Percentiles rank a stretch among this genome's conserved stretches.
These are phyloP conservation scores for Termitomyces sp. DNA, from an alignment of 1,284 basidiomycete species.

Conservation along the genomic window DNA sequence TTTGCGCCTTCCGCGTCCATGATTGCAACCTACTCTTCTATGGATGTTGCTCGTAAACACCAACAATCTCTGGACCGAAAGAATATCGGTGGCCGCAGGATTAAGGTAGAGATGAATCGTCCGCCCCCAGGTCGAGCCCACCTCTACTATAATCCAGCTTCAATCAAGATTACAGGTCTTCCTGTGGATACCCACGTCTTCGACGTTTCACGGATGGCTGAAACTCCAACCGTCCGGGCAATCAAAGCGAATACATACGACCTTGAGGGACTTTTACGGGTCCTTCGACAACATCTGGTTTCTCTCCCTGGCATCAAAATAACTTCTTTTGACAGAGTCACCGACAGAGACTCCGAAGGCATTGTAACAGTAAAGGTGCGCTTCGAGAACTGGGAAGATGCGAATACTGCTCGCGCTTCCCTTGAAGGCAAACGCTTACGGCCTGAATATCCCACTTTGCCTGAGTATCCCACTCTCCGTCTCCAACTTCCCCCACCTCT, in stretches of 20 bases:
- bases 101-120: constrained; percentile 40
- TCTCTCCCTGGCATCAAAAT: constrained; percentile 10
- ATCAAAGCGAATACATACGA: constrained; percentile 19
- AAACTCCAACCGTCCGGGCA: constrained; percentile 12
- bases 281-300: constrained; percentile 17
- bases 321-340: constrained; percentile 15
- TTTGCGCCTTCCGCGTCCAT: constrained; percentile 34
- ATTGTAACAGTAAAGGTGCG: constrained; percentile 32
- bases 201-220: constrained; percentile 14
- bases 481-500: constrained; percentile 40
- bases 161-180: constrained; percentile 34
- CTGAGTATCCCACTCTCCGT: constrained; percentile 28
- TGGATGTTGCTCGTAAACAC: constrained; percentile 25
- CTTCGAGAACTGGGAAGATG: constrained; percentile 45
- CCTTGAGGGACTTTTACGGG: constrained; percentile 12
- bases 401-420: constrained; percentile 31
- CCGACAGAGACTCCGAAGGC: constrained; percentile 20
- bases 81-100: constrained; percentile 31
- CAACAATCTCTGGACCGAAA: constrained; percentile 30
- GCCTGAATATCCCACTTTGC: constrained; percentile 23
- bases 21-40: constrained; percentile 33
- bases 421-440: constrained; percentile 25
- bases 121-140: constrained; percentile 24
- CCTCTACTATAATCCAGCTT: constrained; percentile 21
- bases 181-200: constrained; percentile 18